These are phyloP conservation scores for Tetraselmis striata DNA, from an alignment of 139 green algal genomes.

Conservation along the genomic window DNA sequence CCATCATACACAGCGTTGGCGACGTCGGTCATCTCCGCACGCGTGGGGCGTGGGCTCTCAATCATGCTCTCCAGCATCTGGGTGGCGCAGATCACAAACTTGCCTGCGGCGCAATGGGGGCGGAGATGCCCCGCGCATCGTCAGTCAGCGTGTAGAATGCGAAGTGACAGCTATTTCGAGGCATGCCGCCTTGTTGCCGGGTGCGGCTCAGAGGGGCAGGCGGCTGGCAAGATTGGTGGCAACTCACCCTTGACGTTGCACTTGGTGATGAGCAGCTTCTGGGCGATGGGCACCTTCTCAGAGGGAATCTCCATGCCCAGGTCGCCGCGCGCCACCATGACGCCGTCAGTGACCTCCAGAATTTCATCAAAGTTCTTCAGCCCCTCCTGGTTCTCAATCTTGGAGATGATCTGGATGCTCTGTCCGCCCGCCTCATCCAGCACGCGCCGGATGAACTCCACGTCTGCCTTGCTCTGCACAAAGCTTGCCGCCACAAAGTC, in stretches of 20 bases:
- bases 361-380: conserved; percentile 62
- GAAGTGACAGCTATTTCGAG: too few species aligned
- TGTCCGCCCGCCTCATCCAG: conserved; percentile 37
- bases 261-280: conserved; percentile 69
- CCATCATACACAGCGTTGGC: conserved; percentile 42
- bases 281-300: conserved; percentile 48
- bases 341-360: conserved; percentile 38
- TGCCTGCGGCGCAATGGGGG: conserved; percentile 10
- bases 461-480: conserved; percentile 47
- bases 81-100: conserved; percentile 29
- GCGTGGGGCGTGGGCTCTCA: conserved; percentile 23
- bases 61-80: conserved; percentile 44
- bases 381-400: conserved; percentile 61
- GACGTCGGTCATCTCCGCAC: conserved; percentile 35
- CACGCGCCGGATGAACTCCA: conserved; percentile 43
- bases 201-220: too few species aligned
- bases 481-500: conserved; percentile 56
- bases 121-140: too few species aligned
- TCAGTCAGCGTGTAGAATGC: too few species aligned
- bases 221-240: too few species aligned
- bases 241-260: conserved; percentile 40
- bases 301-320: conserved; percentile 55
- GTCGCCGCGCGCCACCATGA: conserved; percentile 54
- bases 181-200: too few species aligned
- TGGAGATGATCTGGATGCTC: conserved; percentile 62